A percentile compares a stretch with the other conserved stretches of the same genome.
These are phyloP conservation scores for Syncephalis plumigaleata DNA, from an alignment of 371 early-diverging fungal genomes.

Conservation along the genomic window DNA sequence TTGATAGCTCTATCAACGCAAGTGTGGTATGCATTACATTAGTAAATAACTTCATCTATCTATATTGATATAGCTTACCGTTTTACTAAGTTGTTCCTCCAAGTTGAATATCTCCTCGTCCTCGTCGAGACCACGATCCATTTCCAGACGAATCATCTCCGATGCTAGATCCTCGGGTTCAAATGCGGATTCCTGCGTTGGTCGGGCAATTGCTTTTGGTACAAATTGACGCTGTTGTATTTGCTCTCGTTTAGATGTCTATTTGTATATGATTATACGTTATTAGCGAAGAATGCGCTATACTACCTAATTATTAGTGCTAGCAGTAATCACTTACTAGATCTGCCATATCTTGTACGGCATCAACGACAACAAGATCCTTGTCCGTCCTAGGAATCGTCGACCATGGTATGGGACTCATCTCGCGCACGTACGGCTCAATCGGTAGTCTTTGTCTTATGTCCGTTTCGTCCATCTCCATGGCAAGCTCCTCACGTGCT, in stretches of 20 bases:
- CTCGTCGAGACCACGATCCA: slow-evolving; percentile 52
- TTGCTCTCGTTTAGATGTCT: too few species aligned
- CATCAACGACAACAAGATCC: slow-evolving; percentile 33
- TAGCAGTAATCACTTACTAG: neutral
- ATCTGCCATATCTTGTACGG: slow-evolving; percentile 22
- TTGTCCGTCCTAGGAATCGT: slow-evolving; percentile 31
- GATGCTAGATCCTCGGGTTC: slow-evolving; percentile 2
- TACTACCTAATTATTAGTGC: too few species aligned
- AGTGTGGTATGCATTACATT: too few species aligned
- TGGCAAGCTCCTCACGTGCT: slow-evolving; percentile 7
- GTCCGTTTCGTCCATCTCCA: slow-evolving; percentile 5
- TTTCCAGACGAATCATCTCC: slow-evolving; percentile 20
- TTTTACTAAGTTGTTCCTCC: slow-evolving; percentile 36
- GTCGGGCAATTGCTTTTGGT: neutral
- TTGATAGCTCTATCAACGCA: slow-evolving; percentile 33
- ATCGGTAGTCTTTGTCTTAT: slow-evolving; percentile 4
- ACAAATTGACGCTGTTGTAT: neutral
- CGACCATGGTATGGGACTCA: slow-evolving; percentile 42
- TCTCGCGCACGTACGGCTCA: slow-evolving; percentile 31
- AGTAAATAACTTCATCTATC: too few species aligned
- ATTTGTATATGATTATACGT: too few species aligned
- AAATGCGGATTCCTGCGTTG: neutral
- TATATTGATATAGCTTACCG: neutral
- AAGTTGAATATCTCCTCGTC: slow-evolving; percentile 66
- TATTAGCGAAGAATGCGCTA: too few species aligned